Evolutionary conservation across 306 rosid genomes (phyloP).

Genomic region (Corylus avellana): DNA sequence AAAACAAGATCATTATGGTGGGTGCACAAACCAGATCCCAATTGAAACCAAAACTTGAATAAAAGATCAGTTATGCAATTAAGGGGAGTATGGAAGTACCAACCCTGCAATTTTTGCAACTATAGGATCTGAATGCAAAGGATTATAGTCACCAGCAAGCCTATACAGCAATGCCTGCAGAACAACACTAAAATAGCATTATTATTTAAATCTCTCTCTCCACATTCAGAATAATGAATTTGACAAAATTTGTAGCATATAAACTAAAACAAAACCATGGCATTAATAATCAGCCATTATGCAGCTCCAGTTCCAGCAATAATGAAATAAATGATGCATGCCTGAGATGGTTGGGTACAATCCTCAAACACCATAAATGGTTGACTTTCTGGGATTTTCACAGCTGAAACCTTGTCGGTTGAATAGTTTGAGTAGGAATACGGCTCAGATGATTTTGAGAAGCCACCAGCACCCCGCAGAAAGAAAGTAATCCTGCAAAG

Average conservation of each 20-base stretch:
- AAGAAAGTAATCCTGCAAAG: conserved; percentile 63
- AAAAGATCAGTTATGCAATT: conserved; percentile 3
- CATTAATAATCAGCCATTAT: not conserved
- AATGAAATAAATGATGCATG: conserved; percentile 30
- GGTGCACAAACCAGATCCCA: not conserved
- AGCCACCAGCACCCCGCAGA: conserved; percentile 98
- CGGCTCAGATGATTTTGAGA: conserved; percentile 79
- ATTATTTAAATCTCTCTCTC: not conserved
- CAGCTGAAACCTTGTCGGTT: conserved; percentile 43
- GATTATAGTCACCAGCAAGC: conserved; percentile 88
- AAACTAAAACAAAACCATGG: not conserved
- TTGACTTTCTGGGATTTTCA: conserved; percentile 63
- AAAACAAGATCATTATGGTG: not conserved
- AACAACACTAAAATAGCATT: conserved; percentile 15
- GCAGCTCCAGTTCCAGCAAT: conserved; percentile 20
- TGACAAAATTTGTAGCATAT: not conserved
- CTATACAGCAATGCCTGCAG: conserved; percentile 91
- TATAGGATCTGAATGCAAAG: conserved; percentile 89
- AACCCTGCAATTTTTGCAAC: conserved; percentile 90
- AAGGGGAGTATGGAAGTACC: conserved; percentile 42
- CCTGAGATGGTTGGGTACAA: conserved; percentile 82
- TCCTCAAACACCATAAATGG: conserved; percentile 81
- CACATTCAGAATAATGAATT: not conserved
- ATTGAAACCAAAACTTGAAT: not conserved
- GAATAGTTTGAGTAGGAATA: conserved; percentile 81